Evolutionary conservation across 768 basidiomycete genomes (phyloP).

Genomic region (Leccinum incarnatum): DNA sequence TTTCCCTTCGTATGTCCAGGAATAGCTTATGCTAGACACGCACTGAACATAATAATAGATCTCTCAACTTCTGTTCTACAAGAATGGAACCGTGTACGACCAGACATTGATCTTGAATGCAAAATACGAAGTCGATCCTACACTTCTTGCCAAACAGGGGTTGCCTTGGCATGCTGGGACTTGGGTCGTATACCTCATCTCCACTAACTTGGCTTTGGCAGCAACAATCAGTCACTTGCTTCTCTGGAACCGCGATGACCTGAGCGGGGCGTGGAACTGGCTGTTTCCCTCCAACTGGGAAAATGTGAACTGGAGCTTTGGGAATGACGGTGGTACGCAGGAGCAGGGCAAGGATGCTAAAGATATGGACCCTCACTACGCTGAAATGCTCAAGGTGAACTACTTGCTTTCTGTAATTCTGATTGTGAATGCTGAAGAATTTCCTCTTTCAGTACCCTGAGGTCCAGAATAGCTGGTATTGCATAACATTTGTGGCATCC

Average conservation of each 20-base stretch:
- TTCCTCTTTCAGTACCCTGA: constrained; percentile 31
- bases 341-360: constrained; percentile 35
- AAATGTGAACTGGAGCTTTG: constrained; percentile 40
- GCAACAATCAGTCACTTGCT: constrained; percentile 51
- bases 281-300: constrained; percentile 33
- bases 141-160: constrained; percentile 44
- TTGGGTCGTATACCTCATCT: constrained; percentile 21
- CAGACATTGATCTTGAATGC: constrained; percentile 52
- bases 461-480: constrained; percentile 35
- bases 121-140: constrained; percentile 49
- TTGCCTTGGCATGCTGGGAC: constrained; percentile 31
- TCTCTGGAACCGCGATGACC: constrained; percentile 53
- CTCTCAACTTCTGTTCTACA: constrained; percentile 48
- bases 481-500: constrained; percentile 18
- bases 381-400: constrained; percentile 43
- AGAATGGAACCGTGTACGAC: constrained; percentile 51
- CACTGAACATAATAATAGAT: constrained; percentile 28
- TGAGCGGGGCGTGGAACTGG: constrained; percentile 48
- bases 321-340: constrained; percentile 23
- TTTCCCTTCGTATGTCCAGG: constrained; percentile 55
- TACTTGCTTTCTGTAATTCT: constrained; percentile 14
- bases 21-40: not conserved
- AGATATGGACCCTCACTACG: constrained; percentile 52
- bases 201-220: constrained; percentile 31
- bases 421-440: not conserved